Evolutionary conservation across 306 rosid species (phyloP).

Genomic region (Leucaena leucocephala): DNA sequence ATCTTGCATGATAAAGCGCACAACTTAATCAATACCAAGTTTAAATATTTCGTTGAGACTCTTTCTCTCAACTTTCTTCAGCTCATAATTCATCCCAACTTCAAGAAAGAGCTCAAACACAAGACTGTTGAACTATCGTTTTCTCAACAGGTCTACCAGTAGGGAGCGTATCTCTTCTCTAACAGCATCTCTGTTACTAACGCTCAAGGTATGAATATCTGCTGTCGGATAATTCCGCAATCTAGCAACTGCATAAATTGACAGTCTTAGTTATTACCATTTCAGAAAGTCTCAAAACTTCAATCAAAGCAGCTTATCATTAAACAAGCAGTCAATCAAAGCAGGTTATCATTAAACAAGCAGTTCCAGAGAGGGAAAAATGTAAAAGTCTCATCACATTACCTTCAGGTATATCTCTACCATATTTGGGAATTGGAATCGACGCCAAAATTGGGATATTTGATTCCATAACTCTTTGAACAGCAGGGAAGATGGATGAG

Average conservation of each 20-base stretch:
- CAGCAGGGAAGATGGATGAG: constrained; percentile 84
- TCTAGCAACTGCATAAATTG: constrained; percentile 68
- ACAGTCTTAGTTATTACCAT: constrained; percentile 22
- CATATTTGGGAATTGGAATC: constrained; percentile 76
- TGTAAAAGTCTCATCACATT: background rate
- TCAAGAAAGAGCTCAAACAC: constrained; percentile 29
- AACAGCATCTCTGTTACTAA: constrained; percentile 66
- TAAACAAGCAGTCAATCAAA: background rate
- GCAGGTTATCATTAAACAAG: background rate
- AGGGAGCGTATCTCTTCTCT: constrained; percentile 53
- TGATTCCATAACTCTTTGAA: constrained; percentile 71
- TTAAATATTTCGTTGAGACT: background rate
- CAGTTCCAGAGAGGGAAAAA: constrained; percentile 4
- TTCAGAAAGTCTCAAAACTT: constrained; percentile 6
- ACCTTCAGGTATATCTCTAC: constrained; percentile 85
- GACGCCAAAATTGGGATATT: constrained; percentile 76
- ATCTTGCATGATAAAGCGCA: background rate
- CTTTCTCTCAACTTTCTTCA: background rate
- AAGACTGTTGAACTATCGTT: constrained; percentile 43
- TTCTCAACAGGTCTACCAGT: constrained; percentile 52
- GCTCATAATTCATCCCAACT: constrained; percentile 4
- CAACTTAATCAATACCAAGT: background rate
- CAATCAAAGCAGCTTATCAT: too few species aligned
- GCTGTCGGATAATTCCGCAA: constrained; percentile 73
- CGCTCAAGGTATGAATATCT: constrained; percentile 56